phyloP scores from a whole-genome alignment of 2,329 filamentous ascomycete species.

The Fusarium annulatum region DNA sequence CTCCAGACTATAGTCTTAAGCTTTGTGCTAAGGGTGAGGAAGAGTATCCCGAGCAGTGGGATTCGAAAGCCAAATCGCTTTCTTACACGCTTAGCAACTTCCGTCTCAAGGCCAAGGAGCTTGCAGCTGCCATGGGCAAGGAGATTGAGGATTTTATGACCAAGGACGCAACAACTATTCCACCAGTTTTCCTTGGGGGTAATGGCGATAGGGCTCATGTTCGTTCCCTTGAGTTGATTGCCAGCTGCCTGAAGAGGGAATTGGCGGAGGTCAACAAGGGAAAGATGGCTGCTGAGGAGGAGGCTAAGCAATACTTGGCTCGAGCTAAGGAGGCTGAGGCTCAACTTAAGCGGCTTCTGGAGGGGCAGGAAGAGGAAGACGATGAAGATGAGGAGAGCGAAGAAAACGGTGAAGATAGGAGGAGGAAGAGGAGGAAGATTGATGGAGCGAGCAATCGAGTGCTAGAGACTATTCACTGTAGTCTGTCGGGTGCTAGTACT shows the following conservation, averaged over 20 bases:
- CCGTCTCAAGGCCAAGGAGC: neutral
- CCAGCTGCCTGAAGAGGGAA: too few relatives aligned
- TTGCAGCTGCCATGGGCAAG: neutral
- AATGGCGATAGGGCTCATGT: neutral
- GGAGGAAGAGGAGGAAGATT: neutral
- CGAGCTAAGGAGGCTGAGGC: neutral
- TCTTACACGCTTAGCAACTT: neutral
- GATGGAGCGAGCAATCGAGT: neutral
- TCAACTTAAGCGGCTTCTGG: neutral
- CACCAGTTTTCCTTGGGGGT: neutral
- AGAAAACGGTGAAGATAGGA: neutral
- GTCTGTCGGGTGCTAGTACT: neutral
- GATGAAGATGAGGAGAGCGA: neutral
- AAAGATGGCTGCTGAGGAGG: neutral
- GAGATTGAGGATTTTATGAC: neutral
- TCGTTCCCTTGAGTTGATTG: neutral
- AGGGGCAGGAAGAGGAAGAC: neutral
- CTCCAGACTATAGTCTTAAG: neutral
- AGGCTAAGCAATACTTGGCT: neutral
- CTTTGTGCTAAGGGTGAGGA: fast-evolving
- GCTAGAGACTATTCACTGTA: neutral
- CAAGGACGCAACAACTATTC: neutral
- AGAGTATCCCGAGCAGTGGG: neutral
- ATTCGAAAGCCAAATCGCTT: neutral
- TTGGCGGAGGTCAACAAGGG: neutral